Base-by-base conservation (phyloP, 805 yeast species). In the Tetrapisispora arboricola region DNA sequence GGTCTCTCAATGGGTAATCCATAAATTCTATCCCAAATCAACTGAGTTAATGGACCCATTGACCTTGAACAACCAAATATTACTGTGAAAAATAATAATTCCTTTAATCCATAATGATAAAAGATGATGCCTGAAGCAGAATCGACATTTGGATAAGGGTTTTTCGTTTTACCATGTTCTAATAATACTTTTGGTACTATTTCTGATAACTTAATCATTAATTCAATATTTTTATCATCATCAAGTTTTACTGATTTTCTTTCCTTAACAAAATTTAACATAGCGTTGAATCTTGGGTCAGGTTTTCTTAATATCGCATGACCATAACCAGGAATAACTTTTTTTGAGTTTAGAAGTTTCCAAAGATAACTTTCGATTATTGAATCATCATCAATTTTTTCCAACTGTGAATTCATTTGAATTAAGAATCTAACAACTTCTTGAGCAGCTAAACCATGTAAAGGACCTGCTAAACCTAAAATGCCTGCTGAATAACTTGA, bases 321-420 rank as follows among this genome's bases (percentile, higher is more conserved):
- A 36, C 94, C 94, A 67, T 84, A 84, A 46, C 94, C 94, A 47
- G 94, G 94, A 48, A 83, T 78, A 45, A 83, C 92, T 55, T 87
- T 73, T 46, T 84, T 84, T 36, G 78, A 68, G 62, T 79, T 76
- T 50, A 83, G 71, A 39, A 81, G 66, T 31, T 70, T 70, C 92
- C 92, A 82, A 54, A 83, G 66, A 68, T 78, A 76, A 50, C 70
- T 67, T 63, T 75, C 78, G 49, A 83, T 78, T 54, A 75, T 72
- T 49, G 68, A 63, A 27, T 48, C 40, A 20, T 45, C 32, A 26
- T 53, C 46, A 17, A 53, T 53, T 1, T 57, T 48, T 53, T 61
- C 58, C 48, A 72, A 62, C 49, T 70, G 70, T 20, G 61, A 64
- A 62, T 71, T 71, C 79, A 80, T 75, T 53, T 72, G 74, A 58